Evolutionary conservation across 306 rosid genomes (phyloP).

Genomic region (Inga oerstediana): DNA sequence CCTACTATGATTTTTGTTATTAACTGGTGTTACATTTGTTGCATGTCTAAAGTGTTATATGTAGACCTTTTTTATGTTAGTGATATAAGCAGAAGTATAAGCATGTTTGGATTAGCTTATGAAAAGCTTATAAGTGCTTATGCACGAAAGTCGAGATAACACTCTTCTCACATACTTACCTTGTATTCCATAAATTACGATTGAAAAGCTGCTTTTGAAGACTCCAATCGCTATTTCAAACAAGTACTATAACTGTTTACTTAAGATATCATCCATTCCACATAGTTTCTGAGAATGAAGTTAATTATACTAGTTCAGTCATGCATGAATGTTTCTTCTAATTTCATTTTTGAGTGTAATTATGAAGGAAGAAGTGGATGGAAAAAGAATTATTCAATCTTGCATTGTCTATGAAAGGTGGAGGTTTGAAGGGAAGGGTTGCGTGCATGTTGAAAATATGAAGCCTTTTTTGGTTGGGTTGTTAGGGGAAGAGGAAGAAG

Average conservation of each 20-base stretch:
- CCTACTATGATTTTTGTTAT: slow-evolving; percentile 10
- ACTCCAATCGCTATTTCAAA: too few species aligned
- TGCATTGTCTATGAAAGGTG: not conserved
- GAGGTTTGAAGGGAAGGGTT: not conserved
- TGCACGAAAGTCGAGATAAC: too few species aligned
- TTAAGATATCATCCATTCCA: not conserved
- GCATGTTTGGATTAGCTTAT: too few species aligned
- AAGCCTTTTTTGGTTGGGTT: not conserved
- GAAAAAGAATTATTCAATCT: not conserved
- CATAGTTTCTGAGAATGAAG: not conserved
- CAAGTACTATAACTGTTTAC: not conserved
- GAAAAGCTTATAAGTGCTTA: too few species aligned
- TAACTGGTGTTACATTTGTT: not conserved
- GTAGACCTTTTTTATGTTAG: not conserved
- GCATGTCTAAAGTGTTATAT: slow-evolving; percentile 5
- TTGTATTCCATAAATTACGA: too few species aligned
- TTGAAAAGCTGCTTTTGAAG: too few species aligned
- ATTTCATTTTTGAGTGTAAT: not conserved
- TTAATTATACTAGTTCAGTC: not conserved
- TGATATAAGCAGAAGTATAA: not conserved
- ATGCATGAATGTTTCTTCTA: not conserved
- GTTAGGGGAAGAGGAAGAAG: not conserved
- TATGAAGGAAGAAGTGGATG: not conserved
- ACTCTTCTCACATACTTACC: too few species aligned
- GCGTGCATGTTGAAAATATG: not conserved